These are phyloP conservation scores for Oehlia diaphana DNA, from an alignment of 192 early-diverging fungal species.

Conservation along the genomic window DNA sequence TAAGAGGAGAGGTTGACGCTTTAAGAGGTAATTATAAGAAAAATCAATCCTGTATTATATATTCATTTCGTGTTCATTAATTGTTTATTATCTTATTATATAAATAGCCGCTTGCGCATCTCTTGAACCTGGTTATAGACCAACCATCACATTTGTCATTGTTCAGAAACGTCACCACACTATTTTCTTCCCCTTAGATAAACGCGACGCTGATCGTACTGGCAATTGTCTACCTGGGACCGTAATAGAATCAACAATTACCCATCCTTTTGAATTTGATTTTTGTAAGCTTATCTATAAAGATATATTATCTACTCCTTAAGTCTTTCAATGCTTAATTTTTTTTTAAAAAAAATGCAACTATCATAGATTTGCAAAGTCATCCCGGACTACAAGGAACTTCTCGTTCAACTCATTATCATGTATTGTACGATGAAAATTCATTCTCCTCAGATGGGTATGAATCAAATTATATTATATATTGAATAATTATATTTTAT, in stretches of 20 bases:
- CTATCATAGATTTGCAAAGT: slow-evolving; percentile 62
- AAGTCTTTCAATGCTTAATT: neutral
- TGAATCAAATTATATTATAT: too few species aligned
- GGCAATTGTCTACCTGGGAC: slow-evolving; percentile 87
- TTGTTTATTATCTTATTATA: slow-evolving; percentile 27
- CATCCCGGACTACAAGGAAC: slow-evolving; percentile 94
- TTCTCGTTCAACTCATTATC: slow-evolving; percentile 91
- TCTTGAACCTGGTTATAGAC: slow-evolving; percentile 70
- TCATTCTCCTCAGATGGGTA: slow-evolving; percentile 65
- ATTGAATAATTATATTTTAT: neutral
- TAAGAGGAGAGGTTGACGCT: slow-evolving; percentile 69
- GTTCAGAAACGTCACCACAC: slow-evolving; percentile 94
- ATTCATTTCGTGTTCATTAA: neutral
- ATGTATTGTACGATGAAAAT: slow-evolving; percentile 89
- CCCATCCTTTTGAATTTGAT: slow-evolving; percentile 81
- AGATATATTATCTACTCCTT: neutral
- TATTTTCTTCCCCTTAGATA: slow-evolving; percentile 73
- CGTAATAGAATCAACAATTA: slow-evolving; percentile 68
- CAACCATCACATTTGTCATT: slow-evolving; percentile 78
- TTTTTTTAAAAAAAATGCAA: too few species aligned
- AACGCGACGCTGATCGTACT: slow-evolving; percentile 60
- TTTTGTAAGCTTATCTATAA: slow-evolving; percentile 57
- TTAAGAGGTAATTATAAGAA: slow-evolving; percentile 43
- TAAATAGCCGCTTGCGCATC: slow-evolving; percentile 55
- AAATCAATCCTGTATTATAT: neutral